Evolutionary conservation across 805 yeast genomes (phyloP), one percentile per base, ranked within the genome.

Genomic region (Sugiyamaella lignohabitans): DNA sequence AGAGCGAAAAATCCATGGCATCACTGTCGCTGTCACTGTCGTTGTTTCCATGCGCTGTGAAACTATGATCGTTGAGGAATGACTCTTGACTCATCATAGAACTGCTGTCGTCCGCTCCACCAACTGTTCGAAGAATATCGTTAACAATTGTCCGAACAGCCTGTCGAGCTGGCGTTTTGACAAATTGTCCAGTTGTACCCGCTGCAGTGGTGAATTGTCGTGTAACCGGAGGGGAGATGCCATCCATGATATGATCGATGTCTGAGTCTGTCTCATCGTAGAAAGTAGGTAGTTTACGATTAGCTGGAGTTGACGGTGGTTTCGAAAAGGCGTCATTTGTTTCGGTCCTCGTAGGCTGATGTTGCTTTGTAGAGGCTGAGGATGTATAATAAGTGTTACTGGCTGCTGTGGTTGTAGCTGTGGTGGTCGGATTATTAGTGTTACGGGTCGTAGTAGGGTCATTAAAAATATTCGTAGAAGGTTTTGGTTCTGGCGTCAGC

Each of bases 211-310:
- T 43, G 42, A 56, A 56, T n/a, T 55, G 51, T 38, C 48, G 44
- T 4, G 57, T 56, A 23, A 54, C 58, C 16, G 59, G 57, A 8
- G 60, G 60, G 5, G 60, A 55, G 50, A 52, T 56, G 17, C 59
- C 59, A 11, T 44, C 54, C 47, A 49, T 47, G 24, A 51, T 20
- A 45, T 47, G 46, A 20, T 47, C 52, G 6, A 43, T 20, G 20
- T 51, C 55, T 3, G 53, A 49, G 38, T 52, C 55, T 16, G 45
- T 36, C n/a, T 47, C 51, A 24, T 44, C 47, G 16, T 44, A 40
- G 35, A 35, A 44, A 14, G 38, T 16, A 35, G 38, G 11, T 10
- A 35, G 10, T 35, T 35, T 17, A 16, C 38, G 18, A 14, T 27
- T 27, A 8, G 38, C 38, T 35, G 38, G 38, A 35, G 20, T 17